These are phyloP conservation scores for Gossypium thurberi DNA, from an alignment of 345 rosid genomes.

Conservation along the genomic window DNA sequence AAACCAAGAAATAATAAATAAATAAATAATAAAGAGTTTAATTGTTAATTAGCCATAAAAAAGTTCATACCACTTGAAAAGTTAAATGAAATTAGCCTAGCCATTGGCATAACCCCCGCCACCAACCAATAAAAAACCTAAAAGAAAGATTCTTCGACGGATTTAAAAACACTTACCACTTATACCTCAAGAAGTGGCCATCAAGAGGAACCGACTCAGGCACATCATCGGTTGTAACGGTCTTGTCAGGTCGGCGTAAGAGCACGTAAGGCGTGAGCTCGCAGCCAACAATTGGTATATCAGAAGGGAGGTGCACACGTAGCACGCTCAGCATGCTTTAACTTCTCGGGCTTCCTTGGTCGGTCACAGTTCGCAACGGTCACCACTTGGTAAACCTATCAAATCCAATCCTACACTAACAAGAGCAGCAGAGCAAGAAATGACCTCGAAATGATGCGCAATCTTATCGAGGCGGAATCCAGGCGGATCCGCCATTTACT, in stretches of 20 bases:
- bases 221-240: slow-evolving; percentile 60
- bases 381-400: slow-evolving; percentile 28
- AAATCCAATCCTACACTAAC: slow-evolving; percentile 16
- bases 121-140: not conserved
- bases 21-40: not conserved
- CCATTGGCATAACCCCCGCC: not conserved
- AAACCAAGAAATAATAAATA: not conserved
- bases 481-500: slow-evolving; percentile 69
- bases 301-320: slow-evolving; percentile 93
- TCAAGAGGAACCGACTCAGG: slow-evolving; percentile 77
- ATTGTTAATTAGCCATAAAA: no score
- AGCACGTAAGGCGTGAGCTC: slow-evolving; percentile 93
- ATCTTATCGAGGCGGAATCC: slow-evolving; percentile 33
- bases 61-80: not conserved
- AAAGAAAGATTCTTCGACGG: not conserved
- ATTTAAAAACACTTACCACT: slow-evolving; percentile 54
- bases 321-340: slow-evolving; percentile 83
- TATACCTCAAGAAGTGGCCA: slow-evolving; percentile 78
- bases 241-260: slow-evolving; percentile 26
- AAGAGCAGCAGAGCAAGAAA: not conserved
- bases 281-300: slow-evolving; percentile 95
- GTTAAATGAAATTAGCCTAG: not conserved
- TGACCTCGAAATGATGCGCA: slow-evolving; percentile 1
- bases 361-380: slow-evolving; percentile 30
- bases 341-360: slow-evolving; percentile 28